Conservation (phyloP, 352 stramenopile species). For the Globisporangium cystogenes region DNA sequence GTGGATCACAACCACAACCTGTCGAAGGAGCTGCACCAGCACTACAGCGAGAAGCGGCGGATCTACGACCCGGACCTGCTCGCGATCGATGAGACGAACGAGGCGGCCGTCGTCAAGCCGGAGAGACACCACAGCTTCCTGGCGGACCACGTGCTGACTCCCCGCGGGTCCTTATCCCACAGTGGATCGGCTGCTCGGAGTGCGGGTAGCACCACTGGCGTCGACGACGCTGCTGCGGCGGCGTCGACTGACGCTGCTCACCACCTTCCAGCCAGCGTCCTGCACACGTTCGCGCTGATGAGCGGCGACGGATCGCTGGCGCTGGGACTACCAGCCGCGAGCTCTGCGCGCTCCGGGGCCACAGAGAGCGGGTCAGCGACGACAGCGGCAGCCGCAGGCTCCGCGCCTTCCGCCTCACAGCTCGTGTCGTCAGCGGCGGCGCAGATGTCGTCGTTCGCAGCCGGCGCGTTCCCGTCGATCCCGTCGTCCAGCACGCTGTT, state of each 20-base stretch:
- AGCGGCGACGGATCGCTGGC: neutral
- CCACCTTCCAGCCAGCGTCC: neutral
- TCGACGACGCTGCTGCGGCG: neutral
- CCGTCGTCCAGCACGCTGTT: slow-evolving; percentile 1
- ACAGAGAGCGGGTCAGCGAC: neutral
- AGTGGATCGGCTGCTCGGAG: neutral
- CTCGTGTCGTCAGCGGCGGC: neutral
- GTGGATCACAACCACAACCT: slow-evolving; percentile 80
- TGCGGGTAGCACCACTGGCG: neutral
- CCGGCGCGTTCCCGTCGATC: slow-evolving; percentile 5
- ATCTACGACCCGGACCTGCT: slow-evolving; percentile 76
- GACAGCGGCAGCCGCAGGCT: neutral
- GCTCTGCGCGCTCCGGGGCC: neutral
- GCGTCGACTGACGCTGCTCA: neutral
- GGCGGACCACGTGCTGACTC: neutral
- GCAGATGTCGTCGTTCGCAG: slow-evolving; percentile 5
- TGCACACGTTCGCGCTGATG: slow-evolving; percentile 1
- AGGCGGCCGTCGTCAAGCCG: slow-evolving; percentile 18
- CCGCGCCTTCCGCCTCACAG: neutral
- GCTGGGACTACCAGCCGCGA: neutral
- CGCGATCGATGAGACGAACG: slow-evolving; percentile 42
- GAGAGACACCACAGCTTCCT: slow-evolving; percentile 11
- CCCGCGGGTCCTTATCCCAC: neutral
- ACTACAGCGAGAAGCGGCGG: slow-evolving; percentile 73
- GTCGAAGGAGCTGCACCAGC: slow-evolving; percentile 62